Evolutionary conservation across 306 rosid species (phyloP).

Genomic region (Vigna radiata): DNA sequence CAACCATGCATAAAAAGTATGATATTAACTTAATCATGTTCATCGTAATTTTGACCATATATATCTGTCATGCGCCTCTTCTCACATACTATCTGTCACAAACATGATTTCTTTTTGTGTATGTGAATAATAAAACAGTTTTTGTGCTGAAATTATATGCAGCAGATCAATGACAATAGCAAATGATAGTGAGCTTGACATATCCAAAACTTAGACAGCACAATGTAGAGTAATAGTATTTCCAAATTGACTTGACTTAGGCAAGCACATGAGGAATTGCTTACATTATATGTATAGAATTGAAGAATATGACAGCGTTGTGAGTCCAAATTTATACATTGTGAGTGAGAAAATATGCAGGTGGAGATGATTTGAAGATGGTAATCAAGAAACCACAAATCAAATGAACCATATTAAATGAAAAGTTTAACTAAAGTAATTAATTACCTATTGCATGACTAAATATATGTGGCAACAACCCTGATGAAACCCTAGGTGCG

Average conservation of each 20-base stretch:
- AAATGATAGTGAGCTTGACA: neutral
- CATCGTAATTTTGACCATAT: neutral
- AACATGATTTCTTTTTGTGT: neutral
- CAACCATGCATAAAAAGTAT: neutral
- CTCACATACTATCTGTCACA: neutral
- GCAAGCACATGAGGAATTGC: constrained; percentile 15
- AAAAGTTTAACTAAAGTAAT: constrained; percentile 13
- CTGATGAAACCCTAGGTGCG: constrained; percentile 71
- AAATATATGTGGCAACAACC: constrained; percentile 19
- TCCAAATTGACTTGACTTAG: constrained; percentile 1
- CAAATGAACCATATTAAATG: constrained; percentile 29
- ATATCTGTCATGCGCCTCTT: neutral
- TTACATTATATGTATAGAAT: constrained; percentile 33
- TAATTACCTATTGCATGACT: constrained; percentile 43
- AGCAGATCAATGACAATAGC: neutral
- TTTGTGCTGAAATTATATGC: constrained; percentile 10
- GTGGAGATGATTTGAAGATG: constrained; percentile 34
- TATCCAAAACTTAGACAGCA: constrained; percentile 12
- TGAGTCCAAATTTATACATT: constrained; percentile 29
- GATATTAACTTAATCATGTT: neutral
- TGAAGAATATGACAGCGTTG: constrained; percentile 33
- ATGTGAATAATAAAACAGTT: neutral
- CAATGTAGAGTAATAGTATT: neutral
- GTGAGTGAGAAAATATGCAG: constrained; percentile 38
- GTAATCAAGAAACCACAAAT: constrained; percentile 21